These are phyloP conservation scores for Ambrosiella xylebori DNA, from an alignment of 2,329 filamentous ascomycete genomes.

Conservation along the genomic window DNA sequence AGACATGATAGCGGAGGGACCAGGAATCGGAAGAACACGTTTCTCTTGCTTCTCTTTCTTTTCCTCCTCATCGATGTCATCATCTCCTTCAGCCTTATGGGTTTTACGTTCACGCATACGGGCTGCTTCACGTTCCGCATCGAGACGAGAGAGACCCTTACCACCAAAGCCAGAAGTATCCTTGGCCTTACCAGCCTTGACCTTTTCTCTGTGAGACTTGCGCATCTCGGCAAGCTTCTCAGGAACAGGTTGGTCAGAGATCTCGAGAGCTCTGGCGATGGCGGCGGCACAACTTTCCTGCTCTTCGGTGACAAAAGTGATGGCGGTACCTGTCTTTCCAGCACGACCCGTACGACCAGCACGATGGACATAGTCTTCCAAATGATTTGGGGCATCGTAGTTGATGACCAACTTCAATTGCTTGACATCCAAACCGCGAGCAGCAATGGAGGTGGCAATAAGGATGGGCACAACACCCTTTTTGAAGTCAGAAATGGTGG, in stretches of 20 bases:
- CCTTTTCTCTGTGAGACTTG: slow-evolving; percentile 67
- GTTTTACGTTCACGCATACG: slow-evolving; percentile 74
- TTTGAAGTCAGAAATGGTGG: slow-evolving; percentile 86
- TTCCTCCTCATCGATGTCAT: slow-evolving; percentile 60
- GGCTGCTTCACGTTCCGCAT: slow-evolving; percentile 77
- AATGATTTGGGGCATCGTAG: slow-evolving; percentile 81
- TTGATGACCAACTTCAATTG: slow-evolving; percentile 92
- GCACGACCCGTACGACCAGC: slow-evolving; percentile 87
- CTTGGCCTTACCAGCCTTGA: slow-evolving; percentile 83
- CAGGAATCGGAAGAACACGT: slow-evolving; percentile 48
- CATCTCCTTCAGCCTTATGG: slow-evolving; percentile 72
- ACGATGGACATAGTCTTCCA: slow-evolving; percentile 93
- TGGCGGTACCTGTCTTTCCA: slow-evolving; percentile 83
- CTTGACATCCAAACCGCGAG: slow-evolving; percentile 88
- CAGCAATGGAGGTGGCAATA: slow-evolving; percentile 88
- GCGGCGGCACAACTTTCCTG: slow-evolving; percentile 83
- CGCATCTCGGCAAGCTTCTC: slow-evolving; percentile 48
- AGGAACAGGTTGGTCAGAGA: slow-evolving; percentile 73
- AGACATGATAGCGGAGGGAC: slow-evolving; percentile 42
- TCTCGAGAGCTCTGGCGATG: slow-evolving; percentile 78
- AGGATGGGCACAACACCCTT: slow-evolving; percentile 76
- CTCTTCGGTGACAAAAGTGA: slow-evolving; percentile 82
- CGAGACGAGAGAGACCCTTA: slow-evolving; percentile 79
- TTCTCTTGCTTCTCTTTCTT: slow-evolving; percentile 58
- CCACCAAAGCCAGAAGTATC: slow-evolving; percentile 82